These are phyloP conservation scores for Penicillium soppii DNA, from an alignment of 495 filamentous ascomycete species.

Conservation along the genomic window DNA sequence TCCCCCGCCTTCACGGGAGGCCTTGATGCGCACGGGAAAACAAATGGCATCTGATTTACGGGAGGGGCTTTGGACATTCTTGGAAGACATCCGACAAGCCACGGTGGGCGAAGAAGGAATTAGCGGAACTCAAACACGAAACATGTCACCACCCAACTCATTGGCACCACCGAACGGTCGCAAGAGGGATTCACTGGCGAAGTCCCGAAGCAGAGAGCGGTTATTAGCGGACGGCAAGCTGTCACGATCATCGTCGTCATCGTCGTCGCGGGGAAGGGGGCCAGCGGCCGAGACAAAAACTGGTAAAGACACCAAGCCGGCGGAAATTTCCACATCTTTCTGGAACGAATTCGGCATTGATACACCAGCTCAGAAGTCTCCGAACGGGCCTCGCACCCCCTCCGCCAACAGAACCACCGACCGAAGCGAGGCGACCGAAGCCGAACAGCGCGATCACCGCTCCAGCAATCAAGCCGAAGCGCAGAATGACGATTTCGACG, in stretches of 20 bases:
- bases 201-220: constrained; percentile 41
- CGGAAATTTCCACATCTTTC: constrained; percentile 47
- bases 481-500: constrained; percentile 57
- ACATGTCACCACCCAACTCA: constrained; percentile 28
- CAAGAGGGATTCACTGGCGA: constrained; percentile 36
- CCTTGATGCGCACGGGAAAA: constrained; percentile 65
- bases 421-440: constrained; percentile 25
- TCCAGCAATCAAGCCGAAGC: constrained; percentile 20
- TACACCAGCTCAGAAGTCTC: constrained; percentile 48
- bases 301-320: constrained; percentile 50
- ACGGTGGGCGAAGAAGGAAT: constrained; percentile 91
- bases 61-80: constrained; percentile 92
- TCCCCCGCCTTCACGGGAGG: constrained; percentile 52
- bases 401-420: constrained; percentile 15
- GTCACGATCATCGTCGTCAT: constrained; percentile 38
- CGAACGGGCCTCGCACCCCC: constrained; percentile 32
- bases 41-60: constrained; percentile 89
- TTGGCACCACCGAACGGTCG: constrained; percentile 21
- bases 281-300: constrained; percentile 36
- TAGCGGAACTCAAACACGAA: constrained; percentile 51
- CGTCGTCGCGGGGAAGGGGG: constrained; percentile 33
- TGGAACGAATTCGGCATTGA: constrained; percentile 57
- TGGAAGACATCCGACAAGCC: constrained; percentile 92
- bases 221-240: constrained; percentile 34
- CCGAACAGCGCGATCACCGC: constrained; percentile 32